Base-by-base conservation (phyloP, 208 protist species). In the Crithidia thermophila region DNA sequence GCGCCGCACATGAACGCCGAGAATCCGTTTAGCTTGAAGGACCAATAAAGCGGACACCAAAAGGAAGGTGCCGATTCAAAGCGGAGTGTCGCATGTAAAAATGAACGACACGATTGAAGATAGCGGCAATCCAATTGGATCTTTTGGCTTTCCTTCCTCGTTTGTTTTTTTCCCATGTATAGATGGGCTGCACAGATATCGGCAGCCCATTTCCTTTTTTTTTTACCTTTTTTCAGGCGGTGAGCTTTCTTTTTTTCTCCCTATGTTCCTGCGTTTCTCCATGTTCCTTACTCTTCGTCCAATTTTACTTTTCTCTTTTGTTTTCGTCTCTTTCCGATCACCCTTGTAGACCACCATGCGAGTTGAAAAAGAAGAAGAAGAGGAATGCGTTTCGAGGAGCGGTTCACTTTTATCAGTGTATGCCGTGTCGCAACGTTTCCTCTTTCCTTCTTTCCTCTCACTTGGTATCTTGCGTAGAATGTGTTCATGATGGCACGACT, bases 311-410 rank as follows among this genome's bases (percentile, higher is more conserved):
- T n/a, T 16, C 21, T 31, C 20, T 25, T n/a, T n/a, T n/a, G 45
- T 50, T 28, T 67, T 52, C n/a, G n/a, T n/a, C n/a, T n/a, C n/a
- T n/a, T n/a, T n/a, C n/a, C n/a, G n/a, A n/a, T n/a, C n/a, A n/a
- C 16, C 27, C 18, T 11, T 59, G 53, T 27, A 25, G n/a, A n/a
- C n/a, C n/a, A n/a, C n/a, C n/a, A n/a, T n/a, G n/a, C n/a, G n/a
- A n/a, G n/a, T n/a, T 39, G 5, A 62, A 56, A 67, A 23, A 67
- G 56, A 53, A 50, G 42, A 67, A 49, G 13, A 56, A 23, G 20
- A 47, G 37, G 51, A 58, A 20, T 0, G 28, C 11, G 11, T 20
- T n/a, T 51, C 43, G 3, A 63, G n/a, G n/a, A n/a, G n/a, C n/a
- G n/a, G n/a, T n/a, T n/a, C n/a, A n/a, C n/a, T n/a, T n/a, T n/a